Evolutionary conservation across 1,284 basidiomycete species (phyloP).

Genomic region (Sanghuangporus sanghuang): DNA sequence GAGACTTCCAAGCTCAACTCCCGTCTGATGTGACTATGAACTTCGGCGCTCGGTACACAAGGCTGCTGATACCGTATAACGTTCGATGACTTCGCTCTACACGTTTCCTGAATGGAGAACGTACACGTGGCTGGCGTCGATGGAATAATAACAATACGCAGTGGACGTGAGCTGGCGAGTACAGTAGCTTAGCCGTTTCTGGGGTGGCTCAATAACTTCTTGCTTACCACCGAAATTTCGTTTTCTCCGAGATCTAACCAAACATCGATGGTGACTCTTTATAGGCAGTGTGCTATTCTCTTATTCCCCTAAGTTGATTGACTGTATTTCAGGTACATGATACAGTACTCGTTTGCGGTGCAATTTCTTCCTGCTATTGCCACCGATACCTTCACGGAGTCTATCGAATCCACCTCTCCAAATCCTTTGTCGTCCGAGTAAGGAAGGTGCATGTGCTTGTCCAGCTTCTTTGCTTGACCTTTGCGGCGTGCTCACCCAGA

Average conservation of each 20-base stretch:
- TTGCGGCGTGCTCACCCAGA: slow-evolving; percentile 46
- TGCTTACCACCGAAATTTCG: no score
- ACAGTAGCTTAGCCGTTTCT: slow-evolving; percentile 39
- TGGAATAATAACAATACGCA: slow-evolving; percentile 41
- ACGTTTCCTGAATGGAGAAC: slow-evolving; percentile 53
- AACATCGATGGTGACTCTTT: no score
- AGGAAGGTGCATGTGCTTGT: slow-evolving; percentile 36
- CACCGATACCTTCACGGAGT: slow-evolving; percentile 35
- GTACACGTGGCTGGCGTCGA: slow-evolving; percentile 49
- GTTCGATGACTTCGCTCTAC: slow-evolving; percentile 54
- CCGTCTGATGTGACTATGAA: slow-evolving; percentile 29
- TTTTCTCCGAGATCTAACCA: no score
- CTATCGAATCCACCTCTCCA: slow-evolving; percentile 26
- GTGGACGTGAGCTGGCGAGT: slow-evolving; percentile 44
- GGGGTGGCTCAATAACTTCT: slow-evolving; percentile 26
- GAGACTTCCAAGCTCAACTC: slow-evolving; percentile 18
- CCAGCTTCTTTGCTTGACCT: slow-evolving; percentile 49
- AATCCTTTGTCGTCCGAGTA: slow-evolving; percentile 31
- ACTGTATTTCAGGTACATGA: slow-evolving; percentile 58
- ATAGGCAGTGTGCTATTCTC: no score
- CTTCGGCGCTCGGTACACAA: slow-evolving; percentile 60
- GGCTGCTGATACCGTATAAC: slow-evolving; percentile 59
- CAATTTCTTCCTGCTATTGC: slow-evolving; percentile 52
- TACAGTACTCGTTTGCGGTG: slow-evolving; percentile 47
- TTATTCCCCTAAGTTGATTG: neutral